Base-by-base conservation (phyloP, 495 filamentous ascomycete species). In the Trichoderma erinaceum region DNA sequence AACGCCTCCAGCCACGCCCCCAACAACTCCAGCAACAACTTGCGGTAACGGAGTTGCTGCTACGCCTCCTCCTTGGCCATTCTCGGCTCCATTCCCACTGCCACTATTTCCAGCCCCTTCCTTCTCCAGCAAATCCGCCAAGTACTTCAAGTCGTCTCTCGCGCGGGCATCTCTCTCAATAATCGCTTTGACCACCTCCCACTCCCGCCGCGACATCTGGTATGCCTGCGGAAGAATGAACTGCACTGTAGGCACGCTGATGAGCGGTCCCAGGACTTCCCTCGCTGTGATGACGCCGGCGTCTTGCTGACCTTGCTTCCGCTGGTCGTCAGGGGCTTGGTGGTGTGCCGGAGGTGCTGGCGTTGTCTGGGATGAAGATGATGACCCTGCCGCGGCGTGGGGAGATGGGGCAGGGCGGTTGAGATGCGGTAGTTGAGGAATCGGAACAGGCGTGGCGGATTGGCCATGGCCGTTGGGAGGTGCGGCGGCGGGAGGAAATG, bases 191-290 rank as follows among this genome's bases (percentile, higher is more conserved):
- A 93, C 83, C 13, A 91, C 80, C 35, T 81, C 80, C 79, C 91
- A 86, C 73, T 92, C 89, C 4, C 77, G 75, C 16, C 82, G 78
- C 41, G 85, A 79, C 79, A 88, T 88, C 23, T 81, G 82, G 7
- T 85, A 85, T 1, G 87, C 87, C 65, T 90, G 86, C 13, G 86
- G 84, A 18, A 93, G 78, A 8, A 92, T 76, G 71, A 90, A 86
- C n/a, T 81, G 77, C 6, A 92, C 85, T 0, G 88, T 87, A 1
- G 88, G 87, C 12, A 86, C 83, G 25, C 79, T 76, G 21, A 86
- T 85, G 44, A 89, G 80, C 3, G 71, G 68, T 0, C 89, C 89
- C 1, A 92, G 79, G 0, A 90, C 83, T 58, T 86, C 80, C 5
- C 81, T 75, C 13, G 86, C 87, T 23, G 27, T 32, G 16, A 61